Base-by-base conservation (phyloP, 257 asterid genomes). In the Primulina eburnea region DNA sequence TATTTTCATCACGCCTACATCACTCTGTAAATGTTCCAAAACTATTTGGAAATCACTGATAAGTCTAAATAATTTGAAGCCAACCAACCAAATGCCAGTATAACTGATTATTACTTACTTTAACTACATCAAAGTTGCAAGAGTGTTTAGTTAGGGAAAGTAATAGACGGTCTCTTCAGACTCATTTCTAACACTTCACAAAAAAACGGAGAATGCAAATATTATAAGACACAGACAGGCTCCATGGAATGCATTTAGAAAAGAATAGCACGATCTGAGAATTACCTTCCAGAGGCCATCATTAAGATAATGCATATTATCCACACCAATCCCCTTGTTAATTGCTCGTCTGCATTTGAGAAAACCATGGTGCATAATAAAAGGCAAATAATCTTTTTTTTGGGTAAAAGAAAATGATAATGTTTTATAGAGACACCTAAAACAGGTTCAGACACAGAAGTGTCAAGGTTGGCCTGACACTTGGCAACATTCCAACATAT, bases 291-390 rank as follows among this genome's bases (percentile, higher is more conserved):
- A 91, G 69, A 93, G 99, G 68, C 99, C 99, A 85, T 93, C 99
- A 65, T 93, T 93, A 63, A 93, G 99, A 84, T 93, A 91, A 76
- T 93, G 97, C 97, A 93, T 93, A 86, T 86, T 93, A 77, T 93
- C 99, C 60, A 93, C 89, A 33, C 99, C 97, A 77, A 93, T 93
- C 68, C 99, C 99, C 81, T 90, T 90, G 87, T 90, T 93, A 82
- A 91, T 84, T 43, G 82, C 67, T 76, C 76, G 85, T 77, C 97
- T 93, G 92, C 80, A 85, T 63, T 72, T 33, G 34, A 62, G 70
- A 59, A 84, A 62, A 65, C 29, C 28, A 69, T 50, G 57, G 21
- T 2, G 21, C 21, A 17, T 50, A 17, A 50, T 50, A 17, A 4
- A 50, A 5, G 8, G 21, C 8, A 14, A 50, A 14, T 16, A 50